phyloP scores from a whole-genome alignment of 148 eudicot species.

The Vaccinium darrowii region DNA sequence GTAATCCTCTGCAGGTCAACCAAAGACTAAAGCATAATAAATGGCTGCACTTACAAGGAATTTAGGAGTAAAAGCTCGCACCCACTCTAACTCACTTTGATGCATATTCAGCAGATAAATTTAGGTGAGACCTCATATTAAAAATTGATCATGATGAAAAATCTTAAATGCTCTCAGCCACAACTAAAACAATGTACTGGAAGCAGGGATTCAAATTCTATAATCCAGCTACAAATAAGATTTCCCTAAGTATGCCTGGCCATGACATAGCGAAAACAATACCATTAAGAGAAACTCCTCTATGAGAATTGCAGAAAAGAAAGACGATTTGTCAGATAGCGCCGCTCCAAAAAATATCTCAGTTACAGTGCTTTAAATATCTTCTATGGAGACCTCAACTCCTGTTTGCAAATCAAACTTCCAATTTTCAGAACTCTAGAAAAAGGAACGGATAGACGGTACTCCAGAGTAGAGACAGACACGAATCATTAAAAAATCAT shows the following conservation, averaged over 20 bases:
- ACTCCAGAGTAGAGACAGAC: neutral
- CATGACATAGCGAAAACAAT: neutral
- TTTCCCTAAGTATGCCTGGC: neutral
- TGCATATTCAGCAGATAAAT: neutral
- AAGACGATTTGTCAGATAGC: conserved; percentile 77
- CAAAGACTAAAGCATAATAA: neutral
- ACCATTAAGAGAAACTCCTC: neutral
- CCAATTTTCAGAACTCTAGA: neutral
- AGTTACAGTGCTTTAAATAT: conserved; percentile 50
- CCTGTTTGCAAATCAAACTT: conserved; percentile 39
- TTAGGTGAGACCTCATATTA: neutral
- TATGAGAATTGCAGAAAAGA: conserved; percentile 3
- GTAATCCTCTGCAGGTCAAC: neutral
- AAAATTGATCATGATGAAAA: neutral
- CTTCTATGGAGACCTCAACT: conserved; percentile 74
- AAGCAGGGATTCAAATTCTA: neutral
- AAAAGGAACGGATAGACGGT: neutral
- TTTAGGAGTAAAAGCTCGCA: neutral
- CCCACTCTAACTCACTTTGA: neutral
- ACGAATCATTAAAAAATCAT: neutral
- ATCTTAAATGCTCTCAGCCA: neutral
- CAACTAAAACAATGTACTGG: neutral
- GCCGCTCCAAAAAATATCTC: conserved; percentile 72
- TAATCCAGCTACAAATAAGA: neutral
- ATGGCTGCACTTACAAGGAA: neutral